Conservation (phyloP, 768 basidiomycete species). For the Lepiota brunneoincarnata region DNA sequence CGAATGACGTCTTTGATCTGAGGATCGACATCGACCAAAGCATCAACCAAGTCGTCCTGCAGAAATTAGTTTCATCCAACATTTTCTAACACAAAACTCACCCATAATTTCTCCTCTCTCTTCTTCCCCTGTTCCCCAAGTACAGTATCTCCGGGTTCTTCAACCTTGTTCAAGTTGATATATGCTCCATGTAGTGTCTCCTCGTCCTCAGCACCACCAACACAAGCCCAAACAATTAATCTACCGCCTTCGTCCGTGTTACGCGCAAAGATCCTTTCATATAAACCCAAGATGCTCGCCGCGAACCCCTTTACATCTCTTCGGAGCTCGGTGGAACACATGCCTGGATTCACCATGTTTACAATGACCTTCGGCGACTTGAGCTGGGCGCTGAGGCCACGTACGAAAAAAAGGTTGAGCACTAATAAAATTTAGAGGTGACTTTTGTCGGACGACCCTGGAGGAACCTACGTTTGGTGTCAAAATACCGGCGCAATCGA, state of each 20-base stretch:
- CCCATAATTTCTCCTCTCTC: conserved; percentile 32
- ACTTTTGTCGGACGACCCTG: not conserved
- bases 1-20: not conserved
- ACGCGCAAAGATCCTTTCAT: conserved; percentile 31
- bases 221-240: conserved; percentile 31
- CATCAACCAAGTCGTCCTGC: conserved; percentile 10
- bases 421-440: conserved; percentile 23
- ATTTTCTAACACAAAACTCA: conserved; percentile 14
- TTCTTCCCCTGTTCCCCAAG: conserved; percentile 28
- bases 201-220: conserved; percentile 22
- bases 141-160: conserved; percentile 32
- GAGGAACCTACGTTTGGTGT: conserved; percentile 30
- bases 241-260: conserved; percentile 35
- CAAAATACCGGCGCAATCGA: conserved; percentile 21
- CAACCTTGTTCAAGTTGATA: not conserved
- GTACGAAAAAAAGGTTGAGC: conserved; percentile 37
- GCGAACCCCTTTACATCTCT: conserved; percentile 20
- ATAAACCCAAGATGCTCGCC: conserved; percentile 17
- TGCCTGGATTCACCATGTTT: conserved; percentile 39
- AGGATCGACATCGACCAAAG: not conserved
- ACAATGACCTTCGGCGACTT: conserved; percentile 26
- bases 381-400: conserved; percentile 30
- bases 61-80: not conserved
- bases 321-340: conserved; percentile 34
- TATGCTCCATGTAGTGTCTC: conserved; percentile 27